A percentile compares a stretch with the other conserved stretches of the same genome.
Evolutionary conservation across 257 asterid species (phyloP).

Genomic region (Solanum okadae): DNA sequence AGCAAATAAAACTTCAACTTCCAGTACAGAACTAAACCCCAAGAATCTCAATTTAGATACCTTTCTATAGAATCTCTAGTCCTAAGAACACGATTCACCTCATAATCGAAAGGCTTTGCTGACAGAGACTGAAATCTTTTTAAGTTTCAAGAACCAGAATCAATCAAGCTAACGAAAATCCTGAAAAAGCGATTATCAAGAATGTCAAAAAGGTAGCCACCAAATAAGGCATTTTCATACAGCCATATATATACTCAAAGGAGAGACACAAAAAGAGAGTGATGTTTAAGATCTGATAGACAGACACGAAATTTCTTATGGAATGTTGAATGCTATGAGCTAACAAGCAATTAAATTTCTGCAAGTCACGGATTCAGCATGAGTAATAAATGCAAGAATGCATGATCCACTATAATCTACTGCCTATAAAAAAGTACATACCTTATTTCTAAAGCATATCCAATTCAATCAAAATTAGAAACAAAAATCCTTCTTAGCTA

Average conservation of each 20-base stretch:
- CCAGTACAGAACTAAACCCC: background rate
- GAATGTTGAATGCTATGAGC: constrained; percentile 28
- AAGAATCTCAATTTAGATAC: background rate
- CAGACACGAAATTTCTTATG: constrained; percentile 17
- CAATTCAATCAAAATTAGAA: background rate
- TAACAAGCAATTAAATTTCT: constrained; percentile 23
- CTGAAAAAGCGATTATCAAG: constrained; percentile 14
- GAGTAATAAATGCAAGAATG: constrained; percentile 31
- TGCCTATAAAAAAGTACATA: background rate
- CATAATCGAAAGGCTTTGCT: background rate
- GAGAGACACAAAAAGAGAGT: background rate
- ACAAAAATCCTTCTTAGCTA: background rate
- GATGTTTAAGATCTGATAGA: background rate
- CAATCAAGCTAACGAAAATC: constrained; percentile 5
- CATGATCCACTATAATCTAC: background rate
- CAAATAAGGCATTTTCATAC: background rate
- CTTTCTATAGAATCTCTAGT: background rate
- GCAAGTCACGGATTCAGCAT: constrained; percentile 49
- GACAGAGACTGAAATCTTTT: background rate
- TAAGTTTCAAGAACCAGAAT: background rate
- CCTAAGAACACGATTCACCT: background rate
- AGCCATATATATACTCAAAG: background rate
- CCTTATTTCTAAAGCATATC: background rate
- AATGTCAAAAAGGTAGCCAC: background rate
- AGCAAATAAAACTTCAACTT: constrained; percentile 1